A percentile compares a stretch with the other conserved stretches of the same genome.
phyloP scores from a whole-genome alignment of 2,329 filamentous ascomycete genomes.

The Amylocarpus encephaloides region DNA sequence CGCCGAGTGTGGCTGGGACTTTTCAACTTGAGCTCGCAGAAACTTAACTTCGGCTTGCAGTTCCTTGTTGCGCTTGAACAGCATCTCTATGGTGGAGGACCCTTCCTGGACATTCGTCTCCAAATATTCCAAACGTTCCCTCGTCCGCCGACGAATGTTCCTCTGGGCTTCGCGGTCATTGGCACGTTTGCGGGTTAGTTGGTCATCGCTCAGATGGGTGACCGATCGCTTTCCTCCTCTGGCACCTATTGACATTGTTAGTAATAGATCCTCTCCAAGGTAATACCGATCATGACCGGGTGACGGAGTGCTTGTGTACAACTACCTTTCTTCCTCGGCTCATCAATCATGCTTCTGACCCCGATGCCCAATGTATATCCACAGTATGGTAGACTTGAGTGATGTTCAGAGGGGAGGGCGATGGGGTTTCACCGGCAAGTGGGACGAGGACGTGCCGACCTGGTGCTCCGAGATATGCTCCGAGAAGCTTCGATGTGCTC shows the following conservation, averaged over 20 bases:
- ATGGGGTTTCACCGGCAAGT: no score
- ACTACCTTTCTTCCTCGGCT: slow-evolving; percentile 17
- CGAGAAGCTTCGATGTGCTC: no score
- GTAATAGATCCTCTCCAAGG: background rate
- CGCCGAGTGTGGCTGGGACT: slow-evolving; percentile 3
- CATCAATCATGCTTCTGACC: slow-evolving; percentile 8
- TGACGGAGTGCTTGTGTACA: background rate
- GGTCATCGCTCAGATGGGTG: slow-evolving; percentile 79
- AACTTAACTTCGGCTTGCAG: slow-evolving; percentile 27
- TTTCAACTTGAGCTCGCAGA: slow-evolving; percentile 23
- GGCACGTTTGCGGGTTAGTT: slow-evolving; percentile 81
- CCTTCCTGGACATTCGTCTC: slow-evolving; percentile 29
- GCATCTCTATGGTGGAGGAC: slow-evolving; percentile 40
- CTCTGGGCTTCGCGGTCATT: slow-evolving; percentile 89
- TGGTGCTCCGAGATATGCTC: no score
- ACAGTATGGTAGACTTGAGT: no score
- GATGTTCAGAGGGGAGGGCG: no score
- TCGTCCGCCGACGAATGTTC: slow-evolving; percentile 79
- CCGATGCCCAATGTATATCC: no score
- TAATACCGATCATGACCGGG: background rate
- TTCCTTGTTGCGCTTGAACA: slow-evolving; percentile 28
- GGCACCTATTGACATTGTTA: slow-evolving; percentile 18
- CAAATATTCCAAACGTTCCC: slow-evolving; percentile 61
- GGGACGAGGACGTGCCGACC: no score
- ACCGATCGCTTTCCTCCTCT: slow-evolving; percentile 63